Conservation (phyloP, 768 basidiomycete genomes). For the Boletus vinaceobasis region DNA sequence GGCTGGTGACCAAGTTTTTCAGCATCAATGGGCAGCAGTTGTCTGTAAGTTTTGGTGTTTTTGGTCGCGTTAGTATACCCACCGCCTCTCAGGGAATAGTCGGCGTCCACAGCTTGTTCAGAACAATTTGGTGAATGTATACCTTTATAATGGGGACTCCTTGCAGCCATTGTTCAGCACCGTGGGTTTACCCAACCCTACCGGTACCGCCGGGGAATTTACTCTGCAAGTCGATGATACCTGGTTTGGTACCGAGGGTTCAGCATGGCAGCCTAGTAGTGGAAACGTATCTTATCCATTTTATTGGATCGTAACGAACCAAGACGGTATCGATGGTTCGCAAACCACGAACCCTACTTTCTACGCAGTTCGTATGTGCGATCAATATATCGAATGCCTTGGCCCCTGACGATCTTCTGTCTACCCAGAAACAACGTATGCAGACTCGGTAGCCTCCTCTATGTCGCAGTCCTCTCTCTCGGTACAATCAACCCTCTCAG, state of each 20-base stretch:
- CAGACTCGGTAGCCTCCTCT: conserved; percentile 62
- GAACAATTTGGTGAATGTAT: conserved; percentile 65
- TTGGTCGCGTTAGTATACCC: conserved; percentile 9
- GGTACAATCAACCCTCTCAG: conserved; percentile 25
- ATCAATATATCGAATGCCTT: neutral
- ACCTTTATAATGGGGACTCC: conserved; percentile 73
- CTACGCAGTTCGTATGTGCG: conserved; percentile 72
- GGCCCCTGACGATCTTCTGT: conserved; percentile 8
- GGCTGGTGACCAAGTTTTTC: conserved; percentile 51
- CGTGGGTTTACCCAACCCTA: conserved; percentile 46
- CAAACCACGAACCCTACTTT: conserved; percentile 70
- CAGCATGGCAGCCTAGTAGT: conserved; percentile 40
- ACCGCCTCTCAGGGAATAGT: conserved; percentile 62
- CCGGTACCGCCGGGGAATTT: conserved; percentile 52
- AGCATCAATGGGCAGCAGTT: conserved; percentile 72
- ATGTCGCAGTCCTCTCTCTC: conserved; percentile 42
- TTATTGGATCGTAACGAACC: conserved; percentile 75
- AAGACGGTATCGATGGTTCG: conserved; percentile 53
- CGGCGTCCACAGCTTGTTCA: conserved; percentile 63
- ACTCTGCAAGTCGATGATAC: conserved; percentile 63
- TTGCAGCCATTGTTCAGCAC: conserved; percentile 44
- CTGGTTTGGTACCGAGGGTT: conserved; percentile 64
- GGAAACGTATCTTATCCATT: conserved; percentile 62
- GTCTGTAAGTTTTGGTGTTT: conserved; percentile 59
- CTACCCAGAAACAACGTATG: conserved; percentile 65